These are phyloP conservation scores for Angomonas ambiguus DNA, from an alignment of 208 protist genomes.

Conservation along the genomic window DNA sequence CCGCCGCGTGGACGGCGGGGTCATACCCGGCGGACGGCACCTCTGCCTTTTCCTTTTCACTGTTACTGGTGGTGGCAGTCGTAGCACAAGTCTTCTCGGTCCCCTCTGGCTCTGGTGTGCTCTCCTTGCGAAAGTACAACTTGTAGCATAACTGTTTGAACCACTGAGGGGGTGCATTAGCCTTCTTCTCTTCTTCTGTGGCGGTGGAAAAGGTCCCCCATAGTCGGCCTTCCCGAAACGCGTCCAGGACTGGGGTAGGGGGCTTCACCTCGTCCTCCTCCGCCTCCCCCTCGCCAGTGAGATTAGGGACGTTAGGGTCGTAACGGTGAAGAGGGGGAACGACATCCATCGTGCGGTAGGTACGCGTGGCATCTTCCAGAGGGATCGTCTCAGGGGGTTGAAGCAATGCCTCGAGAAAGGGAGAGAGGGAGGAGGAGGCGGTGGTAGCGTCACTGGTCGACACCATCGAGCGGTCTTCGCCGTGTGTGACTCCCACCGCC, in stretches of 20 bases:
- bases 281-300: conserved; percentile 9
- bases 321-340: conserved; percentile 59
- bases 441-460: not conserved
- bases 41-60: too few species aligned
- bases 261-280: conserved; percentile 1
- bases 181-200: conserved; percentile 13
- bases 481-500: not conserved
- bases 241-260: conserved; percentile 22
- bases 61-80: too few species aligned
- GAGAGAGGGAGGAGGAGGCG: conserved; percentile 6
- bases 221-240: conserved; percentile 36
- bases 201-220: conserved; percentile 41
- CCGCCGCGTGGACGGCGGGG: conserved; percentile 11
- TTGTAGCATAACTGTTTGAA: conserved; percentile 78
- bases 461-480: too few species aligned
- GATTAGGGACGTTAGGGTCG: conserved; percentile 49
- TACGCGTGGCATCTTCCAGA: conserved; percentile 64
- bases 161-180: conserved; percentile 54
- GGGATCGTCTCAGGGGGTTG: conserved; percentile 57
- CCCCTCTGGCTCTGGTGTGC: conserved; percentile 27
- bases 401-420: conserved; percentile 59
- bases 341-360: conserved; percentile 81
- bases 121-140: conserved; percentile 54
- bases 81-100: conserved; percentile 32
- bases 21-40: not conserved